Percentiles rank a stretch among this genome's conserved stretches.
phyloP scores from a whole-genome alignment of 352 stramenopile genomes.

The Globisporangium uncinulatum region DNA sequence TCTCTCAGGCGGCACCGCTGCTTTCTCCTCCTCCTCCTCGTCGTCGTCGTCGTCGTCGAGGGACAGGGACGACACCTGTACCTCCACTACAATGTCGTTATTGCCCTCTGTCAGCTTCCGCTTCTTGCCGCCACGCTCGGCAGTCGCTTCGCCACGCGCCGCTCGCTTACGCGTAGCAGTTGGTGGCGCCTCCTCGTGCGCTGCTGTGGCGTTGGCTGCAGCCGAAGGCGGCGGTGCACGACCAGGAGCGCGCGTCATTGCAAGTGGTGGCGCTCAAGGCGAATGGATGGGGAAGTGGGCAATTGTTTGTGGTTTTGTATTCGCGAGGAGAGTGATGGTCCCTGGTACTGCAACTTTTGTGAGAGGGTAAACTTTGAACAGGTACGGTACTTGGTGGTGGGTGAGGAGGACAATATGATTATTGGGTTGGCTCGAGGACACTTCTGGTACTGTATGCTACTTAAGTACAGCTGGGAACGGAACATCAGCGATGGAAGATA shows the following conservation, averaged over 20 bases:
- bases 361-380: too few relatives aligned
- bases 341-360: too few relatives aligned
- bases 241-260: not conserved
- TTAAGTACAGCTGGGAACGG: too few relatives aligned
- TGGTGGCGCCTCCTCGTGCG: not conserved
- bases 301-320: too few relatives aligned
- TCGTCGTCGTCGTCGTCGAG: not conserved
- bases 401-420: too few relatives aligned
- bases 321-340: too few relatives aligned
- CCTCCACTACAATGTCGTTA: not conserved
- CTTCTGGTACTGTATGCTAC: too few relatives aligned
- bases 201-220: not conserved
- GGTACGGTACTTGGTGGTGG: too few relatives aligned
- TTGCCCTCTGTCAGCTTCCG: not conserved
- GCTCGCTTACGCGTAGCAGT: not conserved
- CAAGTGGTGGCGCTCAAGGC: not conserved
- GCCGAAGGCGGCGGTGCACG: not conserved
- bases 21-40: too few relatives aligned
- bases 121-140: not conserved
- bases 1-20: not conserved
- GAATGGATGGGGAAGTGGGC: too few relatives aligned
- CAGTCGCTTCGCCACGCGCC: not conserved
- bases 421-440: too few relatives aligned
- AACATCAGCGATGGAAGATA: conserved; percentile 3
- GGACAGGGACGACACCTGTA: not conserved